Base-by-base conservation (phyloP, 352 stramenopile genomes). In the Phytopythium mirpurense region DNA sequence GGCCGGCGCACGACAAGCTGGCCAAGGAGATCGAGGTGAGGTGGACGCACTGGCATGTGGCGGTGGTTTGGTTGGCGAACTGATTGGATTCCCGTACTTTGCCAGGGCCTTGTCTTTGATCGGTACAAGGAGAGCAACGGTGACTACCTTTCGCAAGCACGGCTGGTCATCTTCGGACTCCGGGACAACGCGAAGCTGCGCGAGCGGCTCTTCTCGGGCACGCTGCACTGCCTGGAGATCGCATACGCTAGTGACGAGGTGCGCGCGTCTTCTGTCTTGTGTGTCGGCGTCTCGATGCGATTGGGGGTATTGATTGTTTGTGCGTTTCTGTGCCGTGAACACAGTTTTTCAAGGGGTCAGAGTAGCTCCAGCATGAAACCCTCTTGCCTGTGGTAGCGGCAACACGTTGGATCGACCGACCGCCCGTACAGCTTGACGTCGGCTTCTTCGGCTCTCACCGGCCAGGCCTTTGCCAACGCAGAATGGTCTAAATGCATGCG, bases 41-140 rank as follows among this genome's bases (percentile, higher is more conserved):
- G 34, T 44, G 8, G 40, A 2, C 7, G 21, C 31, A 10, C n/a
- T 12, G 15, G 26, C 27, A 8, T n/a, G 2, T 18, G 19, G 31
- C 32, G n/a, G n/a, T n/a, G n/a, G n/a, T 11, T 41, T 31, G 47
- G 7, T 21, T 12, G 2, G 34, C 19, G 16, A 6, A 14, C 14
- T 10, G 32, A 8, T 36, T 88, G 23, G 36, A 2, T 44, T 36
- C 27, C 23, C 55, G 14, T 32, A 91, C n/a, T n/a, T n/a, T n/a
- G n/a, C n/a, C n/a, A n/a, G 80, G 65, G 67, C 14, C 65, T 77
- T 47, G 69, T 93, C 34, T 91, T 86, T 59, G 83, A 91, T 51
- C 80, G 83, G 12, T 91, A 88, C 62, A 89, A 85, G 49, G 75
- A 93, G 38, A 90, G 66, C 59, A 83, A 76, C 42, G 77, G 78